Percentiles rank a stretch among this genome's conserved stretches.
Evolutionary conservation across 208 protist species (phyloP).

Genomic region (Endotrypanum monterogeii): DNA sequence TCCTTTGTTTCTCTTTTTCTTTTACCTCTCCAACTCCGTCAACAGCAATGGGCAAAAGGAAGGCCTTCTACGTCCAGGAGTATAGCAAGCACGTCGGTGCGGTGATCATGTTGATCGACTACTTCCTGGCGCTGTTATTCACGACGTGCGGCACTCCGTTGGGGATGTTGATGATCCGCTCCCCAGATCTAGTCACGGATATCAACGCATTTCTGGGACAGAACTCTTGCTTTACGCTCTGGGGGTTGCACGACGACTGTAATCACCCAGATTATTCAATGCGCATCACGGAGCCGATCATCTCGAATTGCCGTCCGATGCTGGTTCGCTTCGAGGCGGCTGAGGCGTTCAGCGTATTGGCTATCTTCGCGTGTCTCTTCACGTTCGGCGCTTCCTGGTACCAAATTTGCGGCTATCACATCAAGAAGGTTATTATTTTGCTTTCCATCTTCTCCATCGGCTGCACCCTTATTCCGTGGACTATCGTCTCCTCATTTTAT

Average conservation of each 20-base stretch:
- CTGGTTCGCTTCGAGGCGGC: slow-evolving; percentile 48
- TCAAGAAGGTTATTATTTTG: slow-evolving; percentile 36
- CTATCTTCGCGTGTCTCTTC: slow-evolving; percentile 48
- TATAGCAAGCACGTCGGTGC: slow-evolving; percentile 61
- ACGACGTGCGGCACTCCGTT: slow-evolving; percentile 51
- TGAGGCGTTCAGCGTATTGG: slow-evolving; percentile 59
- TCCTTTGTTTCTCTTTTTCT: not conserved
- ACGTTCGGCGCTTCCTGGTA: slow-evolving; percentile 32
- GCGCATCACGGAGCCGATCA: slow-evolving; percentile 41
- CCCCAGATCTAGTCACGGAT: not conserved
- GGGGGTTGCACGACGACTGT: slow-evolving; percentile 53
- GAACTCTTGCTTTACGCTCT: slow-evolving; percentile 57
- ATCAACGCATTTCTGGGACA: not conserved
- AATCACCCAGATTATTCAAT: slow-evolving; percentile 41
- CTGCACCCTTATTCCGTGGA: slow-evolving; percentile 49
- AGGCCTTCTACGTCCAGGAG: slow-evolving; percentile 52
- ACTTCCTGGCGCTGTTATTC: slow-evolving; percentile 48
- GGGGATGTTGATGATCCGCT: slow-evolving; percentile 39
- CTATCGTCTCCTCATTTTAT: slow-evolving; percentile 55
- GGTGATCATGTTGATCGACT: slow-evolving; percentile 42
- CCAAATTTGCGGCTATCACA: slow-evolving; percentile 38
- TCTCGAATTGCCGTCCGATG: slow-evolving; percentile 32
- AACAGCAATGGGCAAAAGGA: slow-evolving; percentile 43
- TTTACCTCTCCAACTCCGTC: not conserved
- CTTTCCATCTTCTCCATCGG: slow-evolving; percentile 48